Evolutionary conservation across 116 monocot species (phyloP).

Genomic region (Papilionanthe hybrid): DNA sequence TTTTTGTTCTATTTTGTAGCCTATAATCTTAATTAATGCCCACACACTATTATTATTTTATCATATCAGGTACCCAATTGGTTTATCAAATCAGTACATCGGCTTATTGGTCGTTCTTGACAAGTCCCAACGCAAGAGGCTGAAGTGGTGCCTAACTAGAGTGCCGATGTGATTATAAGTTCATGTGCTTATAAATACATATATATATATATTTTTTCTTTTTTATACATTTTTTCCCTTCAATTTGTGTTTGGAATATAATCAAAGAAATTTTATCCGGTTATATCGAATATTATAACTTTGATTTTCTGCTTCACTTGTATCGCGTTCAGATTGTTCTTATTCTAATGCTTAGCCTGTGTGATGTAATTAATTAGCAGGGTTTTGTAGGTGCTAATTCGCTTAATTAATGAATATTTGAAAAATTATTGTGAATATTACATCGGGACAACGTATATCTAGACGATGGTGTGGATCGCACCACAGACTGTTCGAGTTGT

Average conservation of each 20-base stretch:
- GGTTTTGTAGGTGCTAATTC: too few species aligned
- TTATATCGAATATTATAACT: too few species aligned
- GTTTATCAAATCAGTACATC: not conserved
- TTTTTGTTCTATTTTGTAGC: not conserved
- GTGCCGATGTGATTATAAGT: not conserved
- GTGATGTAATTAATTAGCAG: too few species aligned
- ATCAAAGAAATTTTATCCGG: not conserved
- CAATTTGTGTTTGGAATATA: not conserved
- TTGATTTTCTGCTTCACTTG: too few species aligned
- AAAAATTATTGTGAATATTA: too few species aligned
- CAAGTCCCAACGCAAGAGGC: not conserved
- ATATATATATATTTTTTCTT: not conserved
- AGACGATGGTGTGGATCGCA: too few species aligned
- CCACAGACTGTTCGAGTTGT: too few species aligned
- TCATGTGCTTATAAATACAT: not conserved
- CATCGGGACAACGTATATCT: too few species aligned
- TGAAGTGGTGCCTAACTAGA: conserved; percentile 7
- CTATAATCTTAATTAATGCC: not conserved
- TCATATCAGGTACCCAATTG: conserved; percentile 4
- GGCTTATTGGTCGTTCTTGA: conserved; percentile 5
- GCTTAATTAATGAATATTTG: too few species aligned
- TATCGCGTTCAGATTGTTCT: too few species aligned
- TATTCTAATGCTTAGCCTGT: too few species aligned
- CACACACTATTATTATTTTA: too few species aligned
- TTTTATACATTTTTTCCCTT: not conserved